Evolutionary conservation across 352 stramenopile genomes (phyloP), one percentile per base, ranked within the genome.

Genomic region (Peronosclerospora sorghi): DNA sequence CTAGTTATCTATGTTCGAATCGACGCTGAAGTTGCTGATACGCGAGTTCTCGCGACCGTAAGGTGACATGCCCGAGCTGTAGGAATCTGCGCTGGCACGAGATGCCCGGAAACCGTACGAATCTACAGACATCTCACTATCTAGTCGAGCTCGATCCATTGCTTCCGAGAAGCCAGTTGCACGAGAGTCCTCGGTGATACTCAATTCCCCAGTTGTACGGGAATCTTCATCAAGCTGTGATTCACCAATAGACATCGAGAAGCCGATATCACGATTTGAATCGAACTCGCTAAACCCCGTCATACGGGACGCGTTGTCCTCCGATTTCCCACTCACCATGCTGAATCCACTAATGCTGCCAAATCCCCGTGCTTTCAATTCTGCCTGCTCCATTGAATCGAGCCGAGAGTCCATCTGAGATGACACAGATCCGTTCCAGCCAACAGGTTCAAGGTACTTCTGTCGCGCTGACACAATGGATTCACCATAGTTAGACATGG

Each of bases 101-200:
- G 76, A 83, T 19, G 60, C 59, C 41, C 62, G 73, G 57, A 68
- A 75, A 27, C 54, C 62, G 45, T 86, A 88, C 54, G 76, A 86
- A 45, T 86, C 76, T 26, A 83, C 68, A 0, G 76, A 88, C 24
- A 70, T 59, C 36, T 85, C 73, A 15, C 73, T 86, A 20, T 79
- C 56, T 5, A 75, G 39, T 4, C 73, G 68, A 23, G 68, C 66
- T 19, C 57, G 38, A 10, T 58, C 54, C 30, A 63, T 59, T 5
- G 64, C 65, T 26, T 75, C 65, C 7, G 62, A 76, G 29, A 74
- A 66, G 12, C 67, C 65, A 20, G 51, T 70, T 17, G 41, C 45
- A 14, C 45, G 48, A 29, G 50, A 60, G 26, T 60, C 49, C 35
- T 67, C 48, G 0, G 41, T 61, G 3, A 35, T 43, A 29, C 35